phyloP scores from a whole-genome alignment of 768 basidiomycete genomes.

The Mycena haematopus region DNA sequence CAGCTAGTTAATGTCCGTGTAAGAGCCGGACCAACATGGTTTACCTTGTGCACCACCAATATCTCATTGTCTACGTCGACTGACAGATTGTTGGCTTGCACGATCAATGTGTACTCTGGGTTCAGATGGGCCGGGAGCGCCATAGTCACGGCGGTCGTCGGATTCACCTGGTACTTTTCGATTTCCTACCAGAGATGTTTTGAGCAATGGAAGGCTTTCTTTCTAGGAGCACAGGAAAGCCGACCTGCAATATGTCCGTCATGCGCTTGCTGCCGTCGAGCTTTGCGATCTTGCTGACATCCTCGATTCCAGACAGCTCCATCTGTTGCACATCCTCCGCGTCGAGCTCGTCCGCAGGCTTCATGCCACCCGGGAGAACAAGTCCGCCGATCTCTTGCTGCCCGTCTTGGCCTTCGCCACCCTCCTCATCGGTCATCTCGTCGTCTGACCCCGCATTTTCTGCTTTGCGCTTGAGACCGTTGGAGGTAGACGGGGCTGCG shows the following conservation, averaged over 20 bases:
- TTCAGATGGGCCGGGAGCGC: constrained; percentile 84
- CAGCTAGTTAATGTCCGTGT: not conserved
- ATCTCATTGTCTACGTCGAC: constrained; percentile 99
- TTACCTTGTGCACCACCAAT: constrained; percentile 92
- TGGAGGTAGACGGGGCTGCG: constrained; percentile 36
- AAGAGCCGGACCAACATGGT: constrained; percentile 22
- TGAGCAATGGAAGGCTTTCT: not conserved
- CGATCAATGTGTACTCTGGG: constrained; percentile 95
- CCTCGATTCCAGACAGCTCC: constrained; percentile 85
- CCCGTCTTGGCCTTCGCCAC: constrained; percentile 51
- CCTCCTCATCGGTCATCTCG: constrained; percentile 63
- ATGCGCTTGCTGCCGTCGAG: constrained; percentile 88
- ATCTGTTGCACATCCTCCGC: constrained; percentile 93
- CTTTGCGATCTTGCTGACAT: constrained; percentile 89
- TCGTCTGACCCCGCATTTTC: constrained; percentile 51
- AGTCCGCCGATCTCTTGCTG: constrained; percentile 59
- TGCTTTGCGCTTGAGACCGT: constrained; percentile 70
- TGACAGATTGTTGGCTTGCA: constrained; percentile 96
- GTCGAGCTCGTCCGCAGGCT: constrained; percentile 95
- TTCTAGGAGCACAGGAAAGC: not conserved
- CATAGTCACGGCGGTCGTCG: constrained; percentile 81
- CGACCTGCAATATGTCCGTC: constrained; percentile 83
- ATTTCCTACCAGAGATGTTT: constrained; percentile 68
- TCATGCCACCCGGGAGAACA: constrained; percentile 85
- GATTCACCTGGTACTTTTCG: constrained; percentile 81